phyloP scores from a whole-genome alignment of 1,139 yeast genomes.

The Meyerozyma smithsonii region DNA sequence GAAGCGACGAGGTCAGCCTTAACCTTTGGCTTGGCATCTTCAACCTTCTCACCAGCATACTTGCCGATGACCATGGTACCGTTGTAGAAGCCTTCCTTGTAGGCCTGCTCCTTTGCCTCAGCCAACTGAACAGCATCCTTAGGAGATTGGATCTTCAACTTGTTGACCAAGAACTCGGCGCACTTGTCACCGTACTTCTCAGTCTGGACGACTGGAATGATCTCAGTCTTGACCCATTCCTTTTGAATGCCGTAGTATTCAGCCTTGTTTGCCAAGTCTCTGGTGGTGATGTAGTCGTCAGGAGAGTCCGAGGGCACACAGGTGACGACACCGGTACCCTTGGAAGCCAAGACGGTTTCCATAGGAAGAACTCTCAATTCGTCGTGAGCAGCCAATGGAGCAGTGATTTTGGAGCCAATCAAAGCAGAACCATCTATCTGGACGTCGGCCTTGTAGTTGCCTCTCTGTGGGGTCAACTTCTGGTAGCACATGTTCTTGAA shows the following conservation, averaged over 20 bases:
- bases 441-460: slow-evolving; percentile 60
- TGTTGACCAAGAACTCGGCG: slow-evolving; percentile 82
- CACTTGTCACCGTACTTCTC: slow-evolving; percentile 84
- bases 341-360: slow-evolving; percentile 92
- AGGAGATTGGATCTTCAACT: slow-evolving; percentile 89
- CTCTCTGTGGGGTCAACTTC: slow-evolving; percentile 86
- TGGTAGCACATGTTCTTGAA: slow-evolving; percentile 97
- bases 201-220: slow-evolving; percentile 71
- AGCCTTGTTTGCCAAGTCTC: slow-evolving; percentile 82
- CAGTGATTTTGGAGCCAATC: slow-evolving; percentile 81
- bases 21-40: slow-evolving; percentile 83
- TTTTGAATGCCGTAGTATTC: slow-evolving; percentile 83
- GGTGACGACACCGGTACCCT: slow-evolving; percentile 99
- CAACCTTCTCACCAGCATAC: slow-evolving; percentile 87
- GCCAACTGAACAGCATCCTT: slow-evolving; percentile 86
- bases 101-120: slow-evolving; percentile 89
- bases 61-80: slow-evolving; percentile 80
- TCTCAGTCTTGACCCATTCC: slow-evolving; percentile 80
- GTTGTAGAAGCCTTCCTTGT: slow-evolving; percentile 94
- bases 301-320: slow-evolving; percentile 99
- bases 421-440: slow-evolving; percentile 66
- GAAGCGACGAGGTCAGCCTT: slow-evolving; percentile 73
- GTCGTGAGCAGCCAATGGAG: slow-evolving; percentile 73
- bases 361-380: slow-evolving; percentile 87
- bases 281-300: slow-evolving; percentile 86